Percentiles rank a stretch among this genome's conserved stretches.
Conservation (phyloP, 75 land plant genomes). For the Ceratopteris richardii region DNA sequence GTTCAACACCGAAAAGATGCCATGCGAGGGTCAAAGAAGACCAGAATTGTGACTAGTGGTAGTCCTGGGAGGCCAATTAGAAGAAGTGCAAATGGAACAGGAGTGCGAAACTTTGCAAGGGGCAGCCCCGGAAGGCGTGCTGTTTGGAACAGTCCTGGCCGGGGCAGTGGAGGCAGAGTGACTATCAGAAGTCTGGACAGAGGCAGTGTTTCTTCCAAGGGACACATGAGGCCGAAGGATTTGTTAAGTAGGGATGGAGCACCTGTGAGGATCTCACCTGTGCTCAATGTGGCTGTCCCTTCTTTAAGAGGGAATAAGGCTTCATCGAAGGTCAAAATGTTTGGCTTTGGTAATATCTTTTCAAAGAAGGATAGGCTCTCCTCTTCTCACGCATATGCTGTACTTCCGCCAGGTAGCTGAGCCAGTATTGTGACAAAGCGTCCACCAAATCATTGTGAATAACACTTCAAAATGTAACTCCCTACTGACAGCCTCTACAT, state of each 20-base stretch:
- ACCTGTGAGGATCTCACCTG: constrained; percentile 27
- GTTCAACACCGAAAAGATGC: not conserved
- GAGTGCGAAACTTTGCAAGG: not conserved
- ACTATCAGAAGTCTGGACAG: not conserved
- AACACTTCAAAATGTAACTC: no score
- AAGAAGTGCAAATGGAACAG: not conserved
- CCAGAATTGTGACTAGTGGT: not conserved
- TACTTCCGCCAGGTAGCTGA: no score
- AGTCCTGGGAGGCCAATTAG: constrained; percentile 2
- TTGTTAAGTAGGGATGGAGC: constrained; percentile 8
- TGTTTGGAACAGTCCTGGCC: constrained; percentile 3
- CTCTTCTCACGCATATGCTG: no score
- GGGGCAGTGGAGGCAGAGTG: not conserved
- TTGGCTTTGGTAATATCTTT: not conserved
- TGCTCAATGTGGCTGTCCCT: constrained; percentile 27
- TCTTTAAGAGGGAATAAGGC: constrained; percentile 7
- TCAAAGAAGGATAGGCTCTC: not conserved
- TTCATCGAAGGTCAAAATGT: not conserved
- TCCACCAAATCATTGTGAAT: no score
- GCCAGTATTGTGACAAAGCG: no score
- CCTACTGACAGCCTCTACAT: no score
- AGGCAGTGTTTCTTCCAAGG: not conserved
- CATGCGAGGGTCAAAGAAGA: not conserved
- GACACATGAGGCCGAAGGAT: constrained; percentile 1
- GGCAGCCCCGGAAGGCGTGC: constrained; percentile 1